These are phyloP conservation scores for Aspergillus sojae DNA, from an alignment of 2,329 filamentous ascomycete genomes.

Conservation along the genomic window DNA sequence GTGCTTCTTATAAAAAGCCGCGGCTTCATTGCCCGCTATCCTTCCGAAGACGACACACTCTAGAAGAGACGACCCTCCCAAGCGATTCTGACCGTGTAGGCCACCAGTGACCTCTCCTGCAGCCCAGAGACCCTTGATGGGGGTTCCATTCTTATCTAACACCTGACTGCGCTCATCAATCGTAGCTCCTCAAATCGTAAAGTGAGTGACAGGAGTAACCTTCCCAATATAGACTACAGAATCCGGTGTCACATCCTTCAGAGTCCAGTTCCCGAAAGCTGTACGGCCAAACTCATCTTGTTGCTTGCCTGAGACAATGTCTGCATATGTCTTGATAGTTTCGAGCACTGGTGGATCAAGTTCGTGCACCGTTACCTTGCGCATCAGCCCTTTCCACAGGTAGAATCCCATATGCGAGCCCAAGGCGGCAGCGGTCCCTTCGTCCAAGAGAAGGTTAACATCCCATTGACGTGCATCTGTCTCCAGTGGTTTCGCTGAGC, in stretches of 20 bases:
- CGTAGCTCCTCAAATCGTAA: constrained; percentile 67
- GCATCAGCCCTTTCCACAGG: constrained; percentile 62
- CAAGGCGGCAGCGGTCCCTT: constrained; percentile 56
- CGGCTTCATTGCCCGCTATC: constrained; percentile 57
- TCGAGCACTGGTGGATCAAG: constrained; percentile 45
- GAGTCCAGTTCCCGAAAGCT: constrained; percentile 59
- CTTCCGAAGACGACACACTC: constrained; percentile 68
- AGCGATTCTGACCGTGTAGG: constrained; percentile 64
- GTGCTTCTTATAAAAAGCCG: constrained; percentile 27
- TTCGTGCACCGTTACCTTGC: constrained; percentile 58
- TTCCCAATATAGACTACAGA: constrained; percentile 60
- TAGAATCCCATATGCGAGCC: constrained; percentile 65
- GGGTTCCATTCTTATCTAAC: constrained; percentile 44
- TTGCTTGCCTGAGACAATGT: constrained; percentile 43
- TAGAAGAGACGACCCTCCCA: constrained; percentile 64
- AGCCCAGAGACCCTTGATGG: constrained; percentile 61
- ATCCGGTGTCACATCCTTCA: constrained; percentile 52
- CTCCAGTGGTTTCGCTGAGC: constrained; percentile 23
- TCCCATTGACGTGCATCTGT: constrained; percentile 58
- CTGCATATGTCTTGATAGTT: constrained; percentile 55
- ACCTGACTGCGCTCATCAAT: constrained; percentile 60
- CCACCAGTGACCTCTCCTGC: constrained; percentile 68
- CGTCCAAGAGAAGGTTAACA: constrained; percentile 61
- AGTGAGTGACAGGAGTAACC: constrained; percentile 67
- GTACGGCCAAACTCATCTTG: constrained; percentile 53